Percentiles rank a stretch among this genome's conserved stretches.
These are phyloP conservation scores for Lodderomyces jiufengensis DNA, from an alignment of 1,139 yeast species.

Conservation along the genomic window DNA sequence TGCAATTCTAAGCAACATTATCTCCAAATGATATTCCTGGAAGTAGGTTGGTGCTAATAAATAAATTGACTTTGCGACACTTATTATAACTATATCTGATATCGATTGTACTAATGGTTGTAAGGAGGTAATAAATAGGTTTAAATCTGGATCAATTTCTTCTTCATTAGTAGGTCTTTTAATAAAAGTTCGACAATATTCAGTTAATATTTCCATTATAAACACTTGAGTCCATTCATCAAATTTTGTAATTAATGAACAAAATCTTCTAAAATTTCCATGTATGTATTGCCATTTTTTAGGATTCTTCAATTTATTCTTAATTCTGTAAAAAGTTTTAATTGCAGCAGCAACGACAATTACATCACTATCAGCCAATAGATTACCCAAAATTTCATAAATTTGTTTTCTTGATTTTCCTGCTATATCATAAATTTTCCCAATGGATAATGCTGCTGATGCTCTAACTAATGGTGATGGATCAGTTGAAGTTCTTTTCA, in stretches of 20 bases:
- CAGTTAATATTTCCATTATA: constrained; percentile 59
- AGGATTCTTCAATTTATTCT: constrained; percentile 18
- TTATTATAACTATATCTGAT: constrained; percentile 62
- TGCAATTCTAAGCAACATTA: constrained; percentile 45
- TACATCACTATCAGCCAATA: constrained; percentile 62
- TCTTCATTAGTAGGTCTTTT: constrained; percentile 51
- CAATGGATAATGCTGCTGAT: constrained; percentile 75
- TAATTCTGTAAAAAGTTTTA: constrained; percentile 51
- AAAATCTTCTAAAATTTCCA: constrained; percentile 61
- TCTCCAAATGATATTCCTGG: constrained; percentile 45
- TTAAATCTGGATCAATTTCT: constrained; percentile 53
- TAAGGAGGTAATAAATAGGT: constrained; percentile 48
- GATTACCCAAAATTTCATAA: constrained; percentile 43
- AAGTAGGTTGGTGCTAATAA: constrained; percentile 52
- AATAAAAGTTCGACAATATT: constrained; percentile 61
- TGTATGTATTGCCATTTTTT: constrained; percentile 67
- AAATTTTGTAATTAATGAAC: constrained; percentile 50
- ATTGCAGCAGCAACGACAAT: constrained; percentile 72
- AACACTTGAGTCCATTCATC: constrained; percentile 77
- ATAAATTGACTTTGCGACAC: constrained; percentile 52
- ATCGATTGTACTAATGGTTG: constrained; percentile 43
- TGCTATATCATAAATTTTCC: constrained; percentile 54
- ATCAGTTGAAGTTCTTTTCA: constrained; percentile 68
- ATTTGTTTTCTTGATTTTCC: constrained; percentile 35
- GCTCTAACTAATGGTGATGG: constrained; percentile 74